Evolutionary conservation across 208 protist genomes (phyloP).

Genomic region (Leishmania aethiopica): DNA sequence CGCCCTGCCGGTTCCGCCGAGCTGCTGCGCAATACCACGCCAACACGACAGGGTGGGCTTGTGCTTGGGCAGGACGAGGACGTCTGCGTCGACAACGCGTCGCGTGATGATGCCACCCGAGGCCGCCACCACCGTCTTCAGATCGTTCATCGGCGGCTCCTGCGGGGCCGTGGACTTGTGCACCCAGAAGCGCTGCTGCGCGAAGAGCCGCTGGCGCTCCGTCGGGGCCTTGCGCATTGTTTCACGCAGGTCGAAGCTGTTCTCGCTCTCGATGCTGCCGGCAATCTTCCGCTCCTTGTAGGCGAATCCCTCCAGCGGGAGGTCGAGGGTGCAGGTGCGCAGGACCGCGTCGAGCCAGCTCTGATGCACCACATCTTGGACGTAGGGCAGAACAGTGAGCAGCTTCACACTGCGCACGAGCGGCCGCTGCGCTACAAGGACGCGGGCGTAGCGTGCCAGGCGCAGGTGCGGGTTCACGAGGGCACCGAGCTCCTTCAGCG

Average conservation of each 20-base stretch:
- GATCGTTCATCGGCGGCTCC: conserved; percentile 67
- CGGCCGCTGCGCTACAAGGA: conserved; percentile 55
- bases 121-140: conserved; percentile 57
- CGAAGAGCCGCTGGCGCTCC: conserved; percentile 54
- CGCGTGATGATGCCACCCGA: conserved; percentile 56
- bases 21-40: conserved; percentile 26
- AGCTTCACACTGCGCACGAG: conserved; percentile 83
- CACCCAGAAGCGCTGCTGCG: conserved; percentile 52
- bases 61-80: conserved; percentile 47
- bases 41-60: conserved; percentile 31
- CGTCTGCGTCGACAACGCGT: conserved; percentile 27
- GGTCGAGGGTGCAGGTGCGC: conserved; percentile 17
- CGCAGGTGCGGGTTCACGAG: conserved; percentile 55
- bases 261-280: conserved; percentile 59
- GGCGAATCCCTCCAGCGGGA: conserved; percentile 7
- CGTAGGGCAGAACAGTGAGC: conserved; percentile 63
- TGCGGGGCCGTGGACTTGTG: conserved; percentile 60
- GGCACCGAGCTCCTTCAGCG: conserved; percentile 35
- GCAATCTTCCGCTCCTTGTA: conserved; percentile 43
- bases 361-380: conserved; percentile 46
- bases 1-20: background rate
- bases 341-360: conserved; percentile 62
- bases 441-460: conserved; percentile 30
- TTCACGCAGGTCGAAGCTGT: conserved; percentile 51
- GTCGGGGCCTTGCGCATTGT: conserved; percentile 32